These are phyloP conservation scores for Plantago major DNA, from an alignment of 257 asterid genomes.

Conservation along the genomic window DNA sequence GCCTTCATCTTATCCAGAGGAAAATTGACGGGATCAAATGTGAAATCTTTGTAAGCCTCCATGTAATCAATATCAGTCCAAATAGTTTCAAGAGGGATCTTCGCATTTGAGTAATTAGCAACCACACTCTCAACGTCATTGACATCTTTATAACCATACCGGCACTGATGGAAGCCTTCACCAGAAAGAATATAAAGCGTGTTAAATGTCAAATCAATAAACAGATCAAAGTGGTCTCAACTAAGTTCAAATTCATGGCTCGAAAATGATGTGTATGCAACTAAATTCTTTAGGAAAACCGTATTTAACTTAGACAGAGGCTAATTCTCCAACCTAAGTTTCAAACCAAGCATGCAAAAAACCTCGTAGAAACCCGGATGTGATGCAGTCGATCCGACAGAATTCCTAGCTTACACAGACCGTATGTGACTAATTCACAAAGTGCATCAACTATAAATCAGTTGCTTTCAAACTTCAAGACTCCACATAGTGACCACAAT, in stretches of 20 bases:
- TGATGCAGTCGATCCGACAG: too few relatives aligned
- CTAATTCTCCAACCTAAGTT: too few relatives aligned
- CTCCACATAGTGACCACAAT: too few relatives aligned
- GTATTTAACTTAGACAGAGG: too few relatives aligned
- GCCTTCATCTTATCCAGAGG: conserved; percentile 50
- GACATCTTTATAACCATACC: conserved; percentile 70
- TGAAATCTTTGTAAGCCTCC: conserved; percentile 90
- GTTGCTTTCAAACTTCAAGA: too few relatives aligned
- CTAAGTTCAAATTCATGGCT: background rate
- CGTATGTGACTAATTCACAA: too few relatives aligned
- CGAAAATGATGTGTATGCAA: background rate
- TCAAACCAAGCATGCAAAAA: too few relatives aligned
- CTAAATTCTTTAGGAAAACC: too few relatives aligned
- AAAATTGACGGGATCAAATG: conserved; percentile 74
- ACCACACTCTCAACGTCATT: conserved; percentile 66
- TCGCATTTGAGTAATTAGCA: conserved; percentile 59
- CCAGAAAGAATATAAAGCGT: background rate
- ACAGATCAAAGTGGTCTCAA: background rate
- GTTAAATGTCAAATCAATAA: background rate
- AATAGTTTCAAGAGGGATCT: conserved; percentile 81
- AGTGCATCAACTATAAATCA: too few relatives aligned
- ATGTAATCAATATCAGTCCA: conserved; percentile 97
- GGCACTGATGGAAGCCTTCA: conserved; percentile 89
- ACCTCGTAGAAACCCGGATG: too few relatives aligned
- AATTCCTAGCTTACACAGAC: too few relatives aligned